A percentile compares a stretch with the other conserved stretches of the same genome.
These are phyloP conservation scores for Fusarium sp. DNA, from an alignment of 2,329 filamentous ascomycete genomes.

Conservation along the genomic window DNA sequence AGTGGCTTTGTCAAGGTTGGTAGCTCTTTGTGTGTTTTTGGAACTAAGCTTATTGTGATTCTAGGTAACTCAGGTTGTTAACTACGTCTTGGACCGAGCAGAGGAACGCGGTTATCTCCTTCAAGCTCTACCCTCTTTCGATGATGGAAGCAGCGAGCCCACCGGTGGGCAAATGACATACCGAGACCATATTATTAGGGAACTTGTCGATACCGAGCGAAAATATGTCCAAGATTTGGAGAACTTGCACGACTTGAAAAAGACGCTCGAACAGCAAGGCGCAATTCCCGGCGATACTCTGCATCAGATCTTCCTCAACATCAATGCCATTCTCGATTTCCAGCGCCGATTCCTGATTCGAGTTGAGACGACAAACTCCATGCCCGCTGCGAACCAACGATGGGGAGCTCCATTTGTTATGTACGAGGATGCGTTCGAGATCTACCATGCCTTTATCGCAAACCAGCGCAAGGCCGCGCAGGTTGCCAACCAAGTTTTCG, in stretches of 20 bases:
- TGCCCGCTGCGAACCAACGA: constrained; percentile 79
- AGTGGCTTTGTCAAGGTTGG: constrained; percentile 94
- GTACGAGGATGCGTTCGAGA: constrained; percentile 87
- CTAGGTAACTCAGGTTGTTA: constrained; percentile 87
- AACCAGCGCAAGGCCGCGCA: constrained; percentile 93
- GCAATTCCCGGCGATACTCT: constrained; percentile 89
- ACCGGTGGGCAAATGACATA: constrained; percentile 77
- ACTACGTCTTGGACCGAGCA: constrained; percentile 88
- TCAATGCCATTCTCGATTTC: constrained; percentile 94
- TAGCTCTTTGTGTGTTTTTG: not conserved
- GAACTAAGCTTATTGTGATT: not conserved
- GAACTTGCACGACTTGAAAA: constrained; percentile 92
- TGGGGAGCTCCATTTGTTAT: constrained; percentile 94
- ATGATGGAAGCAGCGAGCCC: constrained; percentile 60
- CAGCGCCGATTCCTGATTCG: constrained; percentile 94
- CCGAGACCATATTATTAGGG: constrained; percentile 88
- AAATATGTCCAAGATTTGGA: constrained; percentile 98
- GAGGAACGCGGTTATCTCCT: constrained; percentile 80
- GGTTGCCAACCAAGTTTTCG: constrained; percentile 85
- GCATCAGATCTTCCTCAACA: constrained; percentile 95
- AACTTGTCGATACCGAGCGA: constrained; percentile 92
- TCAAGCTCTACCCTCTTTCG: constrained; percentile 67
- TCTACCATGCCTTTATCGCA: constrained; percentile 97
- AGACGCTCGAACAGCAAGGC: constrained; percentile 86
- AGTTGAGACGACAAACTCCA: constrained; percentile 93